These are phyloP conservation scores for Monosporascus sp. DNA, from an alignment of 2,329 filamentous ascomycete species.

Conservation along the genomic window DNA sequence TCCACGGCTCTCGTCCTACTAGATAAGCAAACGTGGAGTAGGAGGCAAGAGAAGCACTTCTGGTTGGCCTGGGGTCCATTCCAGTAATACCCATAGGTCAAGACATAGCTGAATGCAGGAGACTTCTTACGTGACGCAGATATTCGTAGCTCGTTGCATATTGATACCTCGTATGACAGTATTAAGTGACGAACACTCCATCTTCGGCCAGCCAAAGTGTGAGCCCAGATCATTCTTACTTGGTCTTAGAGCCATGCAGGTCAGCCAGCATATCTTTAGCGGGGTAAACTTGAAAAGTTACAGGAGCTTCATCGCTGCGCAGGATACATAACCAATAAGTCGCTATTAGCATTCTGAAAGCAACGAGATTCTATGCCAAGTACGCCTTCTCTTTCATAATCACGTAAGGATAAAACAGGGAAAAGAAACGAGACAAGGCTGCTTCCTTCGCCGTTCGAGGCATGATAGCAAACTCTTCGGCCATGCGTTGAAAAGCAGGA, in stretches of 20 bases:
- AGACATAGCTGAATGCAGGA: constrained; percentile 10
- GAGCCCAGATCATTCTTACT: constrained; percentile 3
- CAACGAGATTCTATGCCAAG: too few species aligned
- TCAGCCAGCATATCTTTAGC: constrained; percentile 5
- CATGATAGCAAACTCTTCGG: constrained; percentile 6
- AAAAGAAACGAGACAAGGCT: background rate
- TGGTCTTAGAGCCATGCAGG: constrained; percentile 2
- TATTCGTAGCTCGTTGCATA: constrained; percentile 17
- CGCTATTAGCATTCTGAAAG: constrained; percentile 5
- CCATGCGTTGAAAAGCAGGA: background rate
- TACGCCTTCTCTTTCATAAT: too few species aligned
- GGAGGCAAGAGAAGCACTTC: constrained; percentile 19
- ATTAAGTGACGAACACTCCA: background rate
- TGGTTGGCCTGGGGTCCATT: constrained; percentile 1
- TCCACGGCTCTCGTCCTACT: constrained; percentile 20
- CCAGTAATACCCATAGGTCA: constrained; percentile 8
- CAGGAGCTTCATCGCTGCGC: constrained; percentile 3
- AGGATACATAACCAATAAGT: constrained; percentile 9
- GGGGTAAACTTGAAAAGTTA: constrained; percentile 12
- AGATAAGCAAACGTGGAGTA: constrained; percentile 22
- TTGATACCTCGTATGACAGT: constrained; percentile 10
- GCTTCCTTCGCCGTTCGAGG: constrained; percentile 2
- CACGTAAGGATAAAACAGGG: background rate
- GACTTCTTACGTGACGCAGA: constrained; percentile 14
- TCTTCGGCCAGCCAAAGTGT: background rate